Base-by-base conservation (phyloP, 2,329 filamentous ascomycete genomes). In the Cladosporium oxysporum region DNA sequence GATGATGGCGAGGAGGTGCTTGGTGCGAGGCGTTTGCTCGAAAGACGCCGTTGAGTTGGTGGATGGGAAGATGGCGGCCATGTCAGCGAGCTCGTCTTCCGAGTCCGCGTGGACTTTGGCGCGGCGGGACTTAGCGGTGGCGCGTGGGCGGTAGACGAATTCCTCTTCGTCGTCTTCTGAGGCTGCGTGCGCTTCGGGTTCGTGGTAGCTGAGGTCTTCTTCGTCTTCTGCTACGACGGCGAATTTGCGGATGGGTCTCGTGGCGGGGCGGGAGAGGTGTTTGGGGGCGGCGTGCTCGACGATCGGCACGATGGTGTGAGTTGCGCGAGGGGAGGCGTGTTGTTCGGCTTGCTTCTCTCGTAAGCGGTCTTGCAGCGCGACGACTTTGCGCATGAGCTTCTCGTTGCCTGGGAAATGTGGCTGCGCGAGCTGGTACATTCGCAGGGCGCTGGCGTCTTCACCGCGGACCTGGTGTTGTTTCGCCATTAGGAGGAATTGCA, bases 381-480 rank as follows among this genome's bases (percentile, higher is more conserved):
- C 77, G 71, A 89, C 87, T 76, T 88, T 89, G 35, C 76, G 69
- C 31, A 79, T 79, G n/a, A 90, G 82, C 79, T 94, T 97, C 58
- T 88, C 84, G 75, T 97, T 95, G 1, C 88, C 89, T 0, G 93
- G 93, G 72, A 98, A 98, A 78, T 88, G 95, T 0, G 91, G 90
- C 62, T 92, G 80, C 0, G 94, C 94, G 69, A 91, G 82, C 76
- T 94, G 90, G 75, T 96, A 97, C 87, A 95, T 94, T 71, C 87
- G 88, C 67, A 98, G 79, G 0, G 93, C 92, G 37, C 87, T 91
- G 3, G 82, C 82, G 61, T 96, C 88, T 71, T 97, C 91, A 1
- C 92, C 92, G 4, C 88, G 85, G 62, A 92, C 91, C 75, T 93
- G 93, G 74, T 96, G 91, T 76, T 97, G 93, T 70, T 95, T 91